Conservation (phyloP, 2,329 filamentous ascomycete species). For the Penicillium palitans region DNA sequence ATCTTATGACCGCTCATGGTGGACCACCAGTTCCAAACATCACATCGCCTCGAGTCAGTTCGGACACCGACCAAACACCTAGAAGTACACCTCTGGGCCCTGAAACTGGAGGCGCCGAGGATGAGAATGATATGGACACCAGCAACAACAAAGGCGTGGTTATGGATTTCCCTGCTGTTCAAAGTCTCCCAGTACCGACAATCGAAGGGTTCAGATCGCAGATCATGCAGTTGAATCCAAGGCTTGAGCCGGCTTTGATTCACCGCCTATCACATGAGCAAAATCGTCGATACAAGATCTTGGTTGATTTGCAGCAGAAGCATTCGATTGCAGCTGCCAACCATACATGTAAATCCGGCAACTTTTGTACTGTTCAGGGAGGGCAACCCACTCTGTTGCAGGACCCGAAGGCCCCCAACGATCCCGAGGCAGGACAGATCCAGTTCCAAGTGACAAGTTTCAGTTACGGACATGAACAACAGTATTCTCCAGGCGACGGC, state of each 20-base stretch:
- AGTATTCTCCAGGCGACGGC: slow-evolving; percentile 66
- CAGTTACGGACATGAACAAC: slow-evolving; percentile 62
- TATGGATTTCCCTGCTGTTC: slow-evolving; percentile 61
- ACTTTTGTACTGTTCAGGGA: slow-evolving; percentile 65
- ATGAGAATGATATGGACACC: slow-evolving; percentile 58
- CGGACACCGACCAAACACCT: slow-evolving; percentile 15
- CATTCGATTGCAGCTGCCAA: slow-evolving; percentile 58
- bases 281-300: slow-evolving; percentile 71
- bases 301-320: slow-evolving; percentile 69
- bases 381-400: slow-evolving; percentile 66
- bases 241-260: slow-evolving; percentile 66
- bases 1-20: slow-evolving; percentile 58
- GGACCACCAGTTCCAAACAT: slow-evolving; percentile 60
- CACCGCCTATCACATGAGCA: slow-evolving; percentile 84
- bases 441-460: slow-evolving; percentile 58
- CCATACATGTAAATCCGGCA: slow-evolving; percentile 59
- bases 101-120: slow-evolving; percentile 40
- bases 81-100: slow-evolving; percentile 14
- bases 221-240: slow-evolving; percentile 71
- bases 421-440: slow-evolving; percentile 57
- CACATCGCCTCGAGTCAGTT: slow-evolving; percentile 41
- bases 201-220: slow-evolving; percentile 75
- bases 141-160: slow-evolving; percentile 61
- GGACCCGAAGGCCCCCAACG: slow-evolving; percentile 53
- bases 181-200: slow-evolving; percentile 70